Evolutionary conservation across 2,329 filamentous ascomycete genomes (phyloP).

Genomic region (Trichophyton equinum): DNA sequence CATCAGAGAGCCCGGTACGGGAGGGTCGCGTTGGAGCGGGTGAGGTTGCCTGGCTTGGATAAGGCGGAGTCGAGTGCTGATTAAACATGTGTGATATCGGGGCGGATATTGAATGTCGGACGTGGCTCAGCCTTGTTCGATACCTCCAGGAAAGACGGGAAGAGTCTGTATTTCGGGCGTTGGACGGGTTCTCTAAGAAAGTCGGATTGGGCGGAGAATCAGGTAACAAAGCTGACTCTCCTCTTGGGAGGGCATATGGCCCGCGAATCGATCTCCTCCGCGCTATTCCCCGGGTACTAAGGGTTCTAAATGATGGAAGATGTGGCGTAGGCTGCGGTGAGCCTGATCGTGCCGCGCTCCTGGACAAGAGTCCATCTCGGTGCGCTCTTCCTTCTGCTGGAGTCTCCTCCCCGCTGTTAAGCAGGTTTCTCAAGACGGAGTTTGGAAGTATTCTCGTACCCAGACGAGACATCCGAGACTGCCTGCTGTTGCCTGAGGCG

Average conservation of each 20-base stretch:
- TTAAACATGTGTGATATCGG: conserved; percentile 36
- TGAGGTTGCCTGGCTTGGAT: conserved; percentile 16
- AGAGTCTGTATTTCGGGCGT: conserved; percentile 19
- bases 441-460: conserved; percentile 38
- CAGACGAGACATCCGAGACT: conserved; percentile 37
- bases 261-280: conserved; percentile 29
- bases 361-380: conserved; percentile 31
- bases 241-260: conserved; percentile 29
- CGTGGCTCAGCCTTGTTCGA: conserved; percentile 29
- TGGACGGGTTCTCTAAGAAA: conserved; percentile 18
- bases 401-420: conserved; percentile 36
- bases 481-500: conserved; percentile 29
- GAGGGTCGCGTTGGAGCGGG: conserved; percentile 20
- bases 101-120: conserved; percentile 32
- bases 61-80: conserved; percentile 20
- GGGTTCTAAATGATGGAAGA: conserved; percentile 30
- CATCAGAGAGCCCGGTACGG: conserved; percentile 22
- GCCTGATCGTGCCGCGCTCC: conserved; percentile 26
- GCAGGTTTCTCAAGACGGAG: conserved; percentile 32
- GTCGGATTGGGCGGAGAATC: conserved; percentile 20
- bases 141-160: conserved; percentile 28
- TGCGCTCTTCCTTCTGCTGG: conserved; percentile 34
- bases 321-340: conserved; percentile 23
- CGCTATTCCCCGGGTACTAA: conserved; percentile 28
- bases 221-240: conserved; percentile 22